These are phyloP conservation scores for Cystobasidium ongulense DNA, from an alignment of 768 basidiomycete genomes.

Conservation along the genomic window DNA sequence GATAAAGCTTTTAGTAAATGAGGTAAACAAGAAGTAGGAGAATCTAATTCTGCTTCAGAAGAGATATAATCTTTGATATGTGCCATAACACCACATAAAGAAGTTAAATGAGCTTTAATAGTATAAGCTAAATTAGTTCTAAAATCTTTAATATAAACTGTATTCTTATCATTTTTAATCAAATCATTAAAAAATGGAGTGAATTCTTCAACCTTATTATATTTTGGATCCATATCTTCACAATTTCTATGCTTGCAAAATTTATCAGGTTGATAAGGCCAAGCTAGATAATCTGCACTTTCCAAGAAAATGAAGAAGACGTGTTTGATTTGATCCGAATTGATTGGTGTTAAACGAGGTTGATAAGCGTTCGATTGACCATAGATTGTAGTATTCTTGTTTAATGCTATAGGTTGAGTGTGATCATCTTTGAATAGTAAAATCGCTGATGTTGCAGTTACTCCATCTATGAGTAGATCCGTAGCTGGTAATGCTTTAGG, in stretches of 20 bases:
- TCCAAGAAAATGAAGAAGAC: constrained; percentile 18
- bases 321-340: constrained; percentile 1
- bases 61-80: not conserved
- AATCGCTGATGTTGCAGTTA: not conserved
- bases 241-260: constrained; percentile 13
- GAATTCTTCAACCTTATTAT: constrained; percentile 3
- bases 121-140: constrained; percentile 18
- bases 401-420: not conserved
- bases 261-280: constrained; percentile 11
- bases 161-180: not conserved
- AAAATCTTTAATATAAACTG: constrained; percentile 16
- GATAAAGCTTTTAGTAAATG: not conserved
- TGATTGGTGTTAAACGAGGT: constrained; percentile 9
- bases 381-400: constrained; percentile 1
- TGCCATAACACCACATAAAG: not conserved
- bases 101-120: constrained; percentile 13
- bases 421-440: not conserved
- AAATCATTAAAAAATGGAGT: constrained; percentile 6
- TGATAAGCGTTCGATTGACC: constrained; percentile 2
- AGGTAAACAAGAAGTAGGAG: constrained; percentile 6
- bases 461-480: constrained; percentile 6
- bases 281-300: constrained; percentile 3
- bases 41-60: not conserved
- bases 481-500: not conserved
- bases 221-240: not conserved